These are phyloP conservation scores for Entomortierella lignicola DNA, from an alignment of 192 early-diverging fungal species.

Conservation along the genomic window DNA sequence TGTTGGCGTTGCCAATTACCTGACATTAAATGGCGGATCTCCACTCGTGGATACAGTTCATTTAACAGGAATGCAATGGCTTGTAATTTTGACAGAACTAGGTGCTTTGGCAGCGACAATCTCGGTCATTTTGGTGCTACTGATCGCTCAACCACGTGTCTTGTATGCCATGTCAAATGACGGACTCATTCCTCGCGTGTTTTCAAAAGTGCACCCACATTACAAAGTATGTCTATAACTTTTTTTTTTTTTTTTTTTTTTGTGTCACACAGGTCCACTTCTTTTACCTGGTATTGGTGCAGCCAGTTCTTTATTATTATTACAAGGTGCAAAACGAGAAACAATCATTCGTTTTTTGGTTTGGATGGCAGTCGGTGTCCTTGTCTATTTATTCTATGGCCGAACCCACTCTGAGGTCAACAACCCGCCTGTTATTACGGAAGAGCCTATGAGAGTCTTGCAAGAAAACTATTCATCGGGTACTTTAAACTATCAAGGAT, in stretches of 20 bases:
- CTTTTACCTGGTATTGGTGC: constrained; percentile 76
- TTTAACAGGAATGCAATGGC: constrained; percentile 67
- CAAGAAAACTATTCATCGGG: constrained; percentile 29
- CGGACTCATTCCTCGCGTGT: constrained; percentile 81
- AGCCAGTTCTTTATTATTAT: constrained; percentile 66
- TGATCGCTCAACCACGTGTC: constrained; percentile 90
- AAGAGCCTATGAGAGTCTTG: constrained; percentile 33
- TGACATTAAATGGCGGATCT: constrained; percentile 54
- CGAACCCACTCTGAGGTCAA: constrained; percentile 69
- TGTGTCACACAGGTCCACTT: constrained; percentile 55
- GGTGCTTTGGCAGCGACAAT: constrained; percentile 83
- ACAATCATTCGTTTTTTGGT: constrained; percentile 80
- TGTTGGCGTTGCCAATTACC: constrained; percentile 78
- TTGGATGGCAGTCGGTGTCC: constrained; percentile 82
- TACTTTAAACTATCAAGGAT: constrained; percentile 5
- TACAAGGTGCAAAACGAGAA: constrained; percentile 72
- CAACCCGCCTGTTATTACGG: constrained; percentile 32
- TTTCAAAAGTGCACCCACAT: constrained; percentile 75
- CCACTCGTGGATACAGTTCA: constrained; percentile 67
- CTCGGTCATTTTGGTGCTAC: constrained; percentile 79
- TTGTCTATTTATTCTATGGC: constrained; percentile 81
- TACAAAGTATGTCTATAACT: constrained; percentile 57
- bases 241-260: background rate
- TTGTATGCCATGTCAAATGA: constrained; percentile 91
- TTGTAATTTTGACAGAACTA: constrained; percentile 80